Base-by-base conservation (phyloP, 805 yeast species). In the Barnettozyma californica region DNA sequence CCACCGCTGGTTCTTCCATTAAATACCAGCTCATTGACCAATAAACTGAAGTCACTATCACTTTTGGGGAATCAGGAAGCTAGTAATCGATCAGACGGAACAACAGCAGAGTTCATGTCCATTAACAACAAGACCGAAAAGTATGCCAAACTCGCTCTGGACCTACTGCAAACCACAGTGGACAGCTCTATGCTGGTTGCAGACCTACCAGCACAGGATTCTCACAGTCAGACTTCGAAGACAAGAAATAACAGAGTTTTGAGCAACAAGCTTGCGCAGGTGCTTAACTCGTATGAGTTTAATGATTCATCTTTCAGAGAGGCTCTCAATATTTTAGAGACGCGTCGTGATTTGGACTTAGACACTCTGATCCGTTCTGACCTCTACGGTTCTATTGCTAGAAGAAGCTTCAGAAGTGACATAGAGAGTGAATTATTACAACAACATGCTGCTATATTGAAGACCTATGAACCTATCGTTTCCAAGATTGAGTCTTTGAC, bases 361-460 rank as follows among this genome's bases (percentile, higher is more conserved):
- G 41, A 43, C 4, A 33, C 51, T 5, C 49, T 57, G 20, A 53
- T 64, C 20, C 61, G 61, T 48, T 53, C 76, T 19, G 67, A 68
- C 29, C 56, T 80, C 25, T 60, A 73, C 13, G 92, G 92, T 0
- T 75, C 82, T 2, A 68, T 83, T 33, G 68, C 81, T 1, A 71
- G 95, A 53, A 76, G 83, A 58, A 72, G 77, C 35, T 67, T 86
- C 44, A 69, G 83, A 47, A 78, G 81, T 39, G 78, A 74, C 37
- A 68, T 85, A 19, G 91, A 85, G 57, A 68, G 69, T 26, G 87
- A 83, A 47, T 60, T 84, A 27, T 64, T 84, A 36, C 75, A 73
- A 46, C 78, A 75, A 50, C 84, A 84, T 56, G 64, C 77, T 50
- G 68, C 74, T 46, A 74, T 73, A 0, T 56, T 79, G 36, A 72